A percentile compares a stretch with the other conserved stretches of the same genome.
Conservation (phyloP, 148 eudicot genomes). For the Arbutus unedo region DNA sequence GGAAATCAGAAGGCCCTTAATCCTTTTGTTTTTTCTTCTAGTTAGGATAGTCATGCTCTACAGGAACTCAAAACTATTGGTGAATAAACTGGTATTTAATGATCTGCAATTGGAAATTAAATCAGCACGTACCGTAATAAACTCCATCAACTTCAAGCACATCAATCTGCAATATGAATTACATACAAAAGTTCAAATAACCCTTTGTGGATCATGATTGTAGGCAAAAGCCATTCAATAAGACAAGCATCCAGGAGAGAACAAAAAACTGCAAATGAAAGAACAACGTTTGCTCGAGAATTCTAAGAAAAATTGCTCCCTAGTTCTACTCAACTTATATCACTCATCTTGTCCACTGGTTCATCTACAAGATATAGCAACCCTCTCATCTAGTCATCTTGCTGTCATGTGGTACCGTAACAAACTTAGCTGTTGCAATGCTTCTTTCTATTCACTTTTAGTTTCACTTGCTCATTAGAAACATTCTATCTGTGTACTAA, state of each 20-base stretch:
- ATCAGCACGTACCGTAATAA: conserved; percentile 62
- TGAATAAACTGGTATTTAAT: background rate
- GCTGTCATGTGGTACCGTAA: background rate
- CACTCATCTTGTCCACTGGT: background rate
- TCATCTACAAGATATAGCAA: background rate
- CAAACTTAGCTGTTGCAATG: background rate
- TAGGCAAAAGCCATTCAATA: background rate
- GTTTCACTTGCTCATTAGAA: background rate
- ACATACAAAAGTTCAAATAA: background rate
- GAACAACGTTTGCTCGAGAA: background rate
- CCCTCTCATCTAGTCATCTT: background rate
- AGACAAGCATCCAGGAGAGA: background rate
- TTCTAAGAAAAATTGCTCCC: background rate
- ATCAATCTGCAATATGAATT: conserved; percentile 65
- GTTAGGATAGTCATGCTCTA: background rate
- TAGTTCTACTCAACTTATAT: background rate
- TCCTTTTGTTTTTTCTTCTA: background rate
- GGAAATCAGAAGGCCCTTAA: background rate
- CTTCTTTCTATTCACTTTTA: background rate
- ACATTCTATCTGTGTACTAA: background rate
- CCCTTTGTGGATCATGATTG: background rate
- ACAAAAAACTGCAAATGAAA: background rate
- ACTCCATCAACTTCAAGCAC: conserved; percentile 96
- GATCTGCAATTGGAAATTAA: background rate
- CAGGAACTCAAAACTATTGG: background rate